Evolutionary conservation across 345 rosid genomes (phyloP), one percentile per base, ranked within the genome.

Genomic region (Rhodamnia argentea): DNA sequence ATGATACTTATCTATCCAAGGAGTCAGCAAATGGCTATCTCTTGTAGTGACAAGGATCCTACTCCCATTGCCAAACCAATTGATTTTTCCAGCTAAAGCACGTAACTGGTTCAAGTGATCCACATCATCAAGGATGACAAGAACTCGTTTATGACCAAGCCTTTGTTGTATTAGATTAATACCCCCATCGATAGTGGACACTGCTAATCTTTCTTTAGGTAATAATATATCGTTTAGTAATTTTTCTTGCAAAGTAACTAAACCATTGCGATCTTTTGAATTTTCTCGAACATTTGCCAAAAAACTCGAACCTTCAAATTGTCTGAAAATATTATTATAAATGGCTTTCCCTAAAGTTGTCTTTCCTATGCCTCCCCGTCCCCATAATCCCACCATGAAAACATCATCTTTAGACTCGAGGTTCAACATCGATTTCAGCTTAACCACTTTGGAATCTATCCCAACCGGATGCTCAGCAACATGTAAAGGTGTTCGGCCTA

Each of bases 191-290:
- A 59, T 18, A 13, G 1, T 59, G 13, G 64, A n/a, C 64, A 59
- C 64, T 13, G 0, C 8, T n/a, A 59, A 59, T 59, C 32, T 26
- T 58, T 26, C 7, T 58, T 58, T 26, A 0, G 0, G 0, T 12
- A 2, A 5, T 5, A 58, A 11, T 58, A 26, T 26, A 14, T 58
- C 64, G 0, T 0, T 11, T 26, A 58, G 13, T 26, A 58, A 58
- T 12, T 10, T 26, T 24, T 58, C 64, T 26, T 58, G 64, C 32
- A 58, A 58, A 26, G 29, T 3, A 26, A 59, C 64, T 4, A 59
- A 59, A 24, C 1, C 64, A 16, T 0, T 5, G 9, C 16, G 5
- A 26, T 6, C 0, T 12, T 0, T 59, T 59, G 64, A 59, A 5
- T 3, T 5, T n/a, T 13, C 64, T n/a, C 32, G 16, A 59, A 59